Evolutionary conservation across 768 basidiomycete species (phyloP), one percentile per base, ranked within the genome.

Genomic region (Lenzites betulinus): DNA sequence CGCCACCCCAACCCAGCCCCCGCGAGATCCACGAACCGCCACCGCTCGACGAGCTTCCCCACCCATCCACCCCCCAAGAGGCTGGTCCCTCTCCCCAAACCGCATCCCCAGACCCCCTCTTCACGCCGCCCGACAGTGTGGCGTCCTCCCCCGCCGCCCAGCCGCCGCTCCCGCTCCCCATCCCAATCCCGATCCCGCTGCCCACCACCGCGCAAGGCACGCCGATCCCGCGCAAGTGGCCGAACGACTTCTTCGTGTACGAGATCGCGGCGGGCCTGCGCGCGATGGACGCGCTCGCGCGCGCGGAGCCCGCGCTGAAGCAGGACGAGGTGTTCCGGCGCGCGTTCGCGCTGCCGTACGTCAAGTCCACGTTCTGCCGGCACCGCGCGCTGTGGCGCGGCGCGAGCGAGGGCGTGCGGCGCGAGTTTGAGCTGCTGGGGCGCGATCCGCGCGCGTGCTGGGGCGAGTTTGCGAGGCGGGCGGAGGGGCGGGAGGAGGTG

Each of bases 351-450:
- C 84, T 81, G 64, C 78, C 86, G 30, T 89, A 89, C 67, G 86
- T 89, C 35, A 89, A 89, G 73, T 85, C 84, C 67, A 89, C 88
- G 0, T 84, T 89, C 16, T 88, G 87, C 69, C 81, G 87, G 13
- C 87, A 88, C 65, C 79, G 86, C n/a, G 84, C 83, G 0, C 81
- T 87, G 43, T 89, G 88, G 81, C 77, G 82, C 57, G 81, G 82
- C 62, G 86, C 88, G 2, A 79, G 78, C 30, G 70, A 72, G 46
- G 70, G 67, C 7, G 64, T 87, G 54, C 75, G 81, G 25, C 77
- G 76, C 49, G 71, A 80, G 69, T 89, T 83, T 62, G 83, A 84
- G 70, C 71, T 74, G 25, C 74, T 82, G 82, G 84, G 85, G 68
- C 54, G 71, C 59, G 74, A 81, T 62, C 86, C 87, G 68, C 72